Base-by-base conservation (phyloP, 2,329 filamentous ascomycete genomes). In the Botrytis elliptica region DNA sequence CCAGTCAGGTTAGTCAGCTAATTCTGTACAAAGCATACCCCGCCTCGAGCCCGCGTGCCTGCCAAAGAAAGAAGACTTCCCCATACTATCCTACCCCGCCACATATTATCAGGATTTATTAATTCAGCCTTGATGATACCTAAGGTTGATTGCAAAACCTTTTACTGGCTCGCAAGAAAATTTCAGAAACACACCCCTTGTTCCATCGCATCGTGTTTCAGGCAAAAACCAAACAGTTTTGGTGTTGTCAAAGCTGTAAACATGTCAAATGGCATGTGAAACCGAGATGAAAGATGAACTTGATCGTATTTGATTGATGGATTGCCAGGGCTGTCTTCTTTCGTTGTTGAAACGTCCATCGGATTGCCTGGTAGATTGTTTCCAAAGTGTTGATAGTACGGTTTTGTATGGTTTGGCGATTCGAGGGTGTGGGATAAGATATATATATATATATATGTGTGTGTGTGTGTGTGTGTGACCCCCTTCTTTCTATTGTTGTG, bases 201-300 rank as follows among this genome's bases (percentile, higher is more conserved):
- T 38, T 46, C 49, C 29, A 46, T 52, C 49, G 64, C 52, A 16
- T 67, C 64, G 29, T 40, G 64, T 67, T 67, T 67, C 64, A 52
- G 44, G 44, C 38, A 36, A 52, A 49, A 52, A 38, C 22, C 64
- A 38, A 67, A 52, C 33, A 67, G 44, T 67, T 67, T 67, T 67
- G 44, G 12, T 38, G 12, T 16, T 38, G 44, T 67, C 33, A 67
- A 67, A 40, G 64, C 52, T 44, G 60, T 29, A 10, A n/a, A 42
- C 12, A 40, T 49, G 44, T 67, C 33, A 38, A 52, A 38, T n/a
- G 6, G 57, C 68, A 70, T 70, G 68, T 70, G 68, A 63, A 29
- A n/a, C 68, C 68, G 57, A 70, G 68, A 36, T 22, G 14, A n/a
- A 38, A n/a, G 68, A 70, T 38, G 18, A 52, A 36, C 25, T 18